Evolutionary conservation across 345 rosid species (phyloP).

Genomic region (Excoecaria agallocha): DNA sequence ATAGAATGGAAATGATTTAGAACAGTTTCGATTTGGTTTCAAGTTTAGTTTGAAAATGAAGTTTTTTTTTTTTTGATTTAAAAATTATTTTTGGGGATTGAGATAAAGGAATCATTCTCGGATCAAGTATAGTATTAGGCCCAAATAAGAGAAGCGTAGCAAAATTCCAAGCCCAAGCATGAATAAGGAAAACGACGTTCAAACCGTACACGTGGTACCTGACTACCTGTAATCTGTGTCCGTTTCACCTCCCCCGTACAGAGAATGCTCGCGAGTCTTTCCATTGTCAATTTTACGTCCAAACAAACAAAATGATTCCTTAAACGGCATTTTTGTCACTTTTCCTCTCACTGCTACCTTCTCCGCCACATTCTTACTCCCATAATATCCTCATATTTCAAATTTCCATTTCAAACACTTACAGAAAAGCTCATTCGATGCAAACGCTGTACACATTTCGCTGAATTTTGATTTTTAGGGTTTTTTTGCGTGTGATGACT

Average conservation of each 20-base stretch:
- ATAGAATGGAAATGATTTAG: too few species aligned
- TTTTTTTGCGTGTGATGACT: conserved; percentile 21
- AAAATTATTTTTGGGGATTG: too few species aligned
- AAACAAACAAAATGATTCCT: not conserved
- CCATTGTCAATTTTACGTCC: not conserved
- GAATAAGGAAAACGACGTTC: not conserved
- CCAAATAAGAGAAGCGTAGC: not conserved
- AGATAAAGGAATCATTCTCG: too few species aligned
- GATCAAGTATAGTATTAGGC: too few species aligned
- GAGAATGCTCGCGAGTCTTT: not conserved
- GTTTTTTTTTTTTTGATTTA: too few species aligned
- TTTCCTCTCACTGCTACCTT: not conserved
- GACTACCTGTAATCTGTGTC: not conserved
- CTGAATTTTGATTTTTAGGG: not conserved
- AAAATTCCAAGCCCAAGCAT: not conserved
- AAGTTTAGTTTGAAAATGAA: too few species aligned
- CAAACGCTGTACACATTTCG: not conserved
- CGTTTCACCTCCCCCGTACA: not conserved
- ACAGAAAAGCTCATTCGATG: not conserved
- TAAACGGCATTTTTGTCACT: not conserved
- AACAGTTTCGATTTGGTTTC: too few species aligned
- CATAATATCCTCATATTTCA: not conserved
- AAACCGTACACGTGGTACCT: conserved; percentile 1
- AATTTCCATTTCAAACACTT: not conserved
- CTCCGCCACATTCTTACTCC: not conserved